Evolutionary conservation across 257 asterid genomes (phyloP).

Genomic region (Forsythia suspensa): DNA sequence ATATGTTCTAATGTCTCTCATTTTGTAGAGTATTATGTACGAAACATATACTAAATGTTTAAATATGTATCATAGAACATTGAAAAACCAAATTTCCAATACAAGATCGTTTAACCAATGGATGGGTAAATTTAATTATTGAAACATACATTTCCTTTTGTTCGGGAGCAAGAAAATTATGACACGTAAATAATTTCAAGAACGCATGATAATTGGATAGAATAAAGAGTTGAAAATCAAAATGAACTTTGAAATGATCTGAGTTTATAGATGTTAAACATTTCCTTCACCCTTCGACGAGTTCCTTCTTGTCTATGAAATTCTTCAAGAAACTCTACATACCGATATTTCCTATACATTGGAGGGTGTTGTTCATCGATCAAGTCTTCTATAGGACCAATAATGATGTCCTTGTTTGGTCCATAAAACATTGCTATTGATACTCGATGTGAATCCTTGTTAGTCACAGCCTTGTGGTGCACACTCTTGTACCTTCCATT

Average conservation of each 20-base stretch:
- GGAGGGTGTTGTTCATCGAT: not conserved
- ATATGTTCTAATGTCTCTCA: too few species aligned
- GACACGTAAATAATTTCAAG: too few species aligned
- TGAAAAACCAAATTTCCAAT: too few species aligned
- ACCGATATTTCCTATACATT: not conserved
- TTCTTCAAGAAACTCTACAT: slow-evolving; percentile 2
- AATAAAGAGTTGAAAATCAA: not conserved
- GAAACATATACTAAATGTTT: too few species aligned
- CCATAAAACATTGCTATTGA: slow-evolving; percentile 3
- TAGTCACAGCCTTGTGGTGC: not conserved
- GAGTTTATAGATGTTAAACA: too few species aligned
- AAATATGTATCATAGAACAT: too few species aligned
- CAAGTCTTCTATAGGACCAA: not conserved
- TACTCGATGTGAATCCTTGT: not conserved
- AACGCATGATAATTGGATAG: too few species aligned
- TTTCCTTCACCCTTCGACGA: not conserved
- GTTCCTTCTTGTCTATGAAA: not conserved
- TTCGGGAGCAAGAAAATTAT: too few species aligned
- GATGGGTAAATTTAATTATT: too few species aligned
- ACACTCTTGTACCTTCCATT: slow-evolving; percentile 9
- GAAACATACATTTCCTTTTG: too few species aligned
- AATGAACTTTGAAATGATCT: not conserved
- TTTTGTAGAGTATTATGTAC: too few species aligned
- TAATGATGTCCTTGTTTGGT: not conserved
- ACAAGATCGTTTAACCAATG: too few species aligned